Percentiles rank a stretch among this genome's conserved stretches.
These are phyloP conservation scores for Alternaria atra DNA, from an alignment of 2,329 filamentous ascomycete species.

Conservation along the genomic window DNA sequence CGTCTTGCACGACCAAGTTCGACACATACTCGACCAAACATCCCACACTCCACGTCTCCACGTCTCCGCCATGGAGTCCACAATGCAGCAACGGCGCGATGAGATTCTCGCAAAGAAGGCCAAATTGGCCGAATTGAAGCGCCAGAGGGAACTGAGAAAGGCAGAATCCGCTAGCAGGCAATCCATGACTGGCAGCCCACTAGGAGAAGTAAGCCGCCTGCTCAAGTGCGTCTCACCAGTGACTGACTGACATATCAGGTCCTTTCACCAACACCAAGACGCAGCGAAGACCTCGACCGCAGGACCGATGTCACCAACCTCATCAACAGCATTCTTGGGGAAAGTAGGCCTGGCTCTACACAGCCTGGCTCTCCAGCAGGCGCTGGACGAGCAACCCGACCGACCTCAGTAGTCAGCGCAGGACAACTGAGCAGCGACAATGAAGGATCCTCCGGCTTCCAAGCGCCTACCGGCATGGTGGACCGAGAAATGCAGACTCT, in stretches of 20 bases:
- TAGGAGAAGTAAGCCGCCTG: conserved; percentile 70
- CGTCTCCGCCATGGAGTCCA: conserved; percentile 50
- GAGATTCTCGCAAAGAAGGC: conserved; percentile 97
- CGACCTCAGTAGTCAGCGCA: conserved; percentile 85
- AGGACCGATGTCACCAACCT: conserved; percentile 75
- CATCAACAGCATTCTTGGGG: conserved; percentile 83
- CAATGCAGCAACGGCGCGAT: conserved; percentile 85
- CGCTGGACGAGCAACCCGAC: conserved; percentile 70
- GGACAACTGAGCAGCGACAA: conserved; percentile 80
- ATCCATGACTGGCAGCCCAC: conserved; percentile 66
- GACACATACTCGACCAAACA: background rate
- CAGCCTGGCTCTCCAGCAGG: conserved; percentile 61
- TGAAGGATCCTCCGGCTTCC: conserved; percentile 43
- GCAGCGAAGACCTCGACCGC: conserved; percentile 72
- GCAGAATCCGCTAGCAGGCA: conserved; percentile 76
- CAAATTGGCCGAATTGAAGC: conserved; percentile 94
- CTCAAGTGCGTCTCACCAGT: conserved; percentile 1
- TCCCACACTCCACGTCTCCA: conserved; percentile 11
- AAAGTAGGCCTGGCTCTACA: conserved; percentile 75
- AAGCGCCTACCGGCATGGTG: conserved; percentile 40
- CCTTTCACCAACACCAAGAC: conserved; percentile 73
- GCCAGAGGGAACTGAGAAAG: conserved; percentile 83
- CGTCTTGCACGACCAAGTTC: background rate
- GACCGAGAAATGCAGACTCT: conserved; percentile 70
- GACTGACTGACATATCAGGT: conserved; percentile 59